Percentiles rank a stretch among this genome's conserved stretches.
Evolutionary conservation across 106 monocot genomes (phyloP).

Genomic region (Gastrodia elata): DNA sequence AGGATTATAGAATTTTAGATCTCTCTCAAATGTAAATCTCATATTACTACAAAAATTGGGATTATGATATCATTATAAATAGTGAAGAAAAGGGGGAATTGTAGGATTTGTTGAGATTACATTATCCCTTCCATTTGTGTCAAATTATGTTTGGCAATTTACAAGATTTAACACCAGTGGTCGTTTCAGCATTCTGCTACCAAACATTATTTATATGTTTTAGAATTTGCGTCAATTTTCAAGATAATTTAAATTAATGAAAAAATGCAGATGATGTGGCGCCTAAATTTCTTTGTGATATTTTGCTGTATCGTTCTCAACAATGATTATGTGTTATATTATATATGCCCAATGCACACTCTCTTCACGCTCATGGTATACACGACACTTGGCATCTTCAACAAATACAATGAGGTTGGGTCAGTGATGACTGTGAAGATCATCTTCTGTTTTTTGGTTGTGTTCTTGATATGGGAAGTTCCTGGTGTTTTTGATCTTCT

Average conservation of each 20-base stretch:
- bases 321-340: conserved; percentile 96
- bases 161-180: no score
- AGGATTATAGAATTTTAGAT: no score
- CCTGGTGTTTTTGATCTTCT: conserved; percentile 79
- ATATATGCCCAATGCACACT: conserved; percentile 98
- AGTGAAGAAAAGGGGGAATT: no score
- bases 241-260: background rate
- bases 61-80: no score
- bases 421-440: conserved; percentile 78
- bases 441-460: conserved; percentile 55
- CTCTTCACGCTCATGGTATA: conserved; percentile 97
- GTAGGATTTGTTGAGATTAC: no score
- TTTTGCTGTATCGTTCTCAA: conserved; percentile 90
- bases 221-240: background rate
- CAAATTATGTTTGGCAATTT: no score
- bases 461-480: conserved; percentile 86
- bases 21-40: no score
- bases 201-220: background rate
- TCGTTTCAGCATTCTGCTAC: no score
- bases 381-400: conserved; percentile 83
- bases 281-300: conserved; percentile 79
- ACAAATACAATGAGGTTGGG: conserved; percentile 82
- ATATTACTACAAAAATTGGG: no score
- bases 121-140: no score
- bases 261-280: conserved; percentile 99